Conservation (phyloP, 148 eudicot genomes). For the Silene latifolia region DNA sequence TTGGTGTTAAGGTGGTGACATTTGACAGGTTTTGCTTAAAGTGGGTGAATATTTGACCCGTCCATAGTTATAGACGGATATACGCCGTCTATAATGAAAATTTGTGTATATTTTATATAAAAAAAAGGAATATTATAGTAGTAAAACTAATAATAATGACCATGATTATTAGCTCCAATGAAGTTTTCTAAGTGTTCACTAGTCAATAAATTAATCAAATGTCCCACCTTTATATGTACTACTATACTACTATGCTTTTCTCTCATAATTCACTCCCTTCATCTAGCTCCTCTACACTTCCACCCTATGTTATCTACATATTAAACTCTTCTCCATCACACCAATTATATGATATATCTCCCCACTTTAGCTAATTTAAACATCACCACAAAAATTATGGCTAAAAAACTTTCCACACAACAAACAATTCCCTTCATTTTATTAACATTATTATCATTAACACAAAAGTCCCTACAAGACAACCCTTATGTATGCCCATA, state of each 20-base stretch:
- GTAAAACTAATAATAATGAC: background rate
- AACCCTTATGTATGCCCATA: constrained; percentile 36
- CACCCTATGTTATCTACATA: background rate
- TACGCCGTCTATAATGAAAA: too few species aligned
- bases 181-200: constrained; percentile 24
- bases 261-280: constrained; percentile 7
- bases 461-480: constrained; percentile 25
- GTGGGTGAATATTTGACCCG: too few species aligned
- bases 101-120: too few species aligned
- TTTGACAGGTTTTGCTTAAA: too few species aligned
- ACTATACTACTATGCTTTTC: constrained; percentile 10
- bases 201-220: constrained; percentile 12
- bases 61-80: too few species aligned
- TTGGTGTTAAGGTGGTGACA: too few species aligned
- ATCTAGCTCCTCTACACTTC: too few species aligned
- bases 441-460: constrained; percentile 7
- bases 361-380: background rate
- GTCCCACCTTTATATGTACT: constrained; percentile 21
- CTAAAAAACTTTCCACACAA: background rate
- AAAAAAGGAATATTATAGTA: too few species aligned
- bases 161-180: constrained; percentile 6
- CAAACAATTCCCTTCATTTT: constrained; percentile 5
- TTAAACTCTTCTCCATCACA: background rate
- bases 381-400: constrained; percentile 19
- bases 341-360: too few species aligned